These are phyloP conservation scores for Arthrobotrys conoides DNA, from an alignment of 2,329 filamentous ascomycete species.

Conservation along the genomic window DNA sequence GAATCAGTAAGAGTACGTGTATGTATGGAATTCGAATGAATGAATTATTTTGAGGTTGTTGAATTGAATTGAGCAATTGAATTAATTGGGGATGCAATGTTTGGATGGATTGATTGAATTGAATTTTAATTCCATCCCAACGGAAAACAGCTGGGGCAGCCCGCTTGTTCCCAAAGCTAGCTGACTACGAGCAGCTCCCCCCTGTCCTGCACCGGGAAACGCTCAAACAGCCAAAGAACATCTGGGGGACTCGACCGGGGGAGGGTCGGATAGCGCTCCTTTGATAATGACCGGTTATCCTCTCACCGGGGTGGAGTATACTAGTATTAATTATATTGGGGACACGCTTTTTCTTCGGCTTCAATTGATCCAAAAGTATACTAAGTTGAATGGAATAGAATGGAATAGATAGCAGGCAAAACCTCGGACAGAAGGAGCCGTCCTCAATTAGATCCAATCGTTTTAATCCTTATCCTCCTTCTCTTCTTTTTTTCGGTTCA, in stretches of 20 bases:
- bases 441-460: too few species aligned
- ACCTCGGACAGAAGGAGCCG: slow-evolving; percentile 20
- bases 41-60: too few species aligned
- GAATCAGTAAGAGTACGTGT: too few species aligned
- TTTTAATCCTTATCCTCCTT: neutral
- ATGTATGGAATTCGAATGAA: too few species aligned
- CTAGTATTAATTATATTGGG: neutral
- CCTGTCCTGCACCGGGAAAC: neutral
- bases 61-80: too few species aligned
- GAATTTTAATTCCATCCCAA: slow-evolving; percentile 23
- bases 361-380: neutral
- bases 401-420: neutral
- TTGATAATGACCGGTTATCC: neutral
- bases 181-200: neutral
- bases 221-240: too few species aligned
- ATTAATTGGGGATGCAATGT: too few species aligned
- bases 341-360: slow-evolving; percentile 4
- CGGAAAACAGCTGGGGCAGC: slow-evolving; percentile 29
- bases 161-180: neutral
- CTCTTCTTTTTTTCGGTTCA: neutral
- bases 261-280: neutral
- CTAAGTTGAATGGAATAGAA: too few species aligned
- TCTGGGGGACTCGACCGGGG: too few species aligned
- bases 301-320: too few species aligned
- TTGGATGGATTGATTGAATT: too few species aligned